Evolutionary conservation across 164 flowering plant genomes (phyloP).

Genomic region (Piper betle): DNA sequence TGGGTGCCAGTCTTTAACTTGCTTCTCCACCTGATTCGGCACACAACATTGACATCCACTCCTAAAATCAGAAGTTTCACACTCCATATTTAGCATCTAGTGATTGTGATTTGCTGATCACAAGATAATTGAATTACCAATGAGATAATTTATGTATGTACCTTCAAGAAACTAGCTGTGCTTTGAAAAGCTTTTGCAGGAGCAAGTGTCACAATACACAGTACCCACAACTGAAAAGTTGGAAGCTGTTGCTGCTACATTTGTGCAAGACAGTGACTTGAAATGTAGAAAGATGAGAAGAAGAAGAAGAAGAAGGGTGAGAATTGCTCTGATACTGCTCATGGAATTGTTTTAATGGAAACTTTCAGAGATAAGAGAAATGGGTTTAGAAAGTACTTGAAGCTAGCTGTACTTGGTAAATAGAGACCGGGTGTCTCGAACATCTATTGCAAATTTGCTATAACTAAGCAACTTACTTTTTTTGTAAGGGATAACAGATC

Average conservation of each 20-base stretch:
- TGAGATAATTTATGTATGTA: slow-evolving; percentile 1
- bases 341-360: not conserved
- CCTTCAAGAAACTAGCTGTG: slow-evolving; percentile 96
- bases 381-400: not conserved
- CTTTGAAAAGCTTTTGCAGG: slow-evolving; percentile 66
- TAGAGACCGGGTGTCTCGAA: not conserved
- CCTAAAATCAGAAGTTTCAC: slow-evolving; percentile 18
- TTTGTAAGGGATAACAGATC: no score
- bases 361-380: not conserved
- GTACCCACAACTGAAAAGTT: slow-evolving; percentile 63
- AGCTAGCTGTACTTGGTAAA: not conserved
- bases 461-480: no score
- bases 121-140: not conserved
- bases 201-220: slow-evolving; percentile 85
- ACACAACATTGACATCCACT: slow-evolving; percentile 46
- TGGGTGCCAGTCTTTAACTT: slow-evolving; percentile 35
- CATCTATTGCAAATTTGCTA: no score
- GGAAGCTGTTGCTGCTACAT: slow-evolving; percentile 17
- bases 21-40: slow-evolving; percentile 48
- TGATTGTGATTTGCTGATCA: not conserved
- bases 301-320: not conserved
- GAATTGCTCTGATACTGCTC: no score
- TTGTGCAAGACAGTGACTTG: slow-evolving; percentile 1
- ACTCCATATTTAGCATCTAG: not conserved
- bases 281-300: not conserved